Evolutionary conservation across 2,329 filamentous ascomycete genomes (phyloP).

Genomic region (Aspergillus brasiliensis): DNA sequence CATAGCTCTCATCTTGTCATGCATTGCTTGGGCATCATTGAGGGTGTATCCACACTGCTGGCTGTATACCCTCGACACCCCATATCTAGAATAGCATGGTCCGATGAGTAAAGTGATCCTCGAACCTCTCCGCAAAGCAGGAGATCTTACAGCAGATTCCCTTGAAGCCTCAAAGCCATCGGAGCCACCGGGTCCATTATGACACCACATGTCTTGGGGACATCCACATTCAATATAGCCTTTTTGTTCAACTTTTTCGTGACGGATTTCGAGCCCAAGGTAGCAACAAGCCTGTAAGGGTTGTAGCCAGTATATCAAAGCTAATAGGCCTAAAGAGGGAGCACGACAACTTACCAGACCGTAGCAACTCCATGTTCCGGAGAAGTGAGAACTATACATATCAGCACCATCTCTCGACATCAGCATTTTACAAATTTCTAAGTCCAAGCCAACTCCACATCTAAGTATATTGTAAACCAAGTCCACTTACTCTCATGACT

Average conservation of each 20-base stretch:
- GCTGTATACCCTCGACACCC: slow-evolving; percentile 79
- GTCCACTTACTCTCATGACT: slow-evolving; percentile 78
- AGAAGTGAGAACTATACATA: slow-evolving; percentile 69
- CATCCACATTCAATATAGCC: slow-evolving; percentile 83
- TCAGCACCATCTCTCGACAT: slow-evolving; percentile 21
- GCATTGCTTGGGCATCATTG: slow-evolving; percentile 73
- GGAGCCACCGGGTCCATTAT: slow-evolving; percentile 84
- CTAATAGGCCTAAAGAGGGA: not conserved
- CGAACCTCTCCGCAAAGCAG: no score
- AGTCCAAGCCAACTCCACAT: not conserved
- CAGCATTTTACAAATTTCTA: not conserved
- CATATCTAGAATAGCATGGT: slow-evolving; percentile 56
- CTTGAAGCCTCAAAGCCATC: slow-evolving; percentile 85
- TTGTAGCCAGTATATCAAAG: not conserved
- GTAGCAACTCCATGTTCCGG: slow-evolving; percentile 91
- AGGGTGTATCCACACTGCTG: slow-evolving; percentile 89
- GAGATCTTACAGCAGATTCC: slow-evolving; percentile 71
- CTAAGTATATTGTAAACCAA: no score
- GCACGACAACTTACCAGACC: slow-evolving; percentile 68
- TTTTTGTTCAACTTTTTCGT: slow-evolving; percentile 78
- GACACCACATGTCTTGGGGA: slow-evolving; percentile 83
- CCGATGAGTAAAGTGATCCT: not conserved
- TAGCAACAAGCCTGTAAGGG: slow-evolving; percentile 78
- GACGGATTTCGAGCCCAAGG: slow-evolving; percentile 71
- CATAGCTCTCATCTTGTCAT: slow-evolving; percentile 71